Base-by-base conservation (phyloP, 305 asterid genomes). In the Striga hermonthica region DNA sequence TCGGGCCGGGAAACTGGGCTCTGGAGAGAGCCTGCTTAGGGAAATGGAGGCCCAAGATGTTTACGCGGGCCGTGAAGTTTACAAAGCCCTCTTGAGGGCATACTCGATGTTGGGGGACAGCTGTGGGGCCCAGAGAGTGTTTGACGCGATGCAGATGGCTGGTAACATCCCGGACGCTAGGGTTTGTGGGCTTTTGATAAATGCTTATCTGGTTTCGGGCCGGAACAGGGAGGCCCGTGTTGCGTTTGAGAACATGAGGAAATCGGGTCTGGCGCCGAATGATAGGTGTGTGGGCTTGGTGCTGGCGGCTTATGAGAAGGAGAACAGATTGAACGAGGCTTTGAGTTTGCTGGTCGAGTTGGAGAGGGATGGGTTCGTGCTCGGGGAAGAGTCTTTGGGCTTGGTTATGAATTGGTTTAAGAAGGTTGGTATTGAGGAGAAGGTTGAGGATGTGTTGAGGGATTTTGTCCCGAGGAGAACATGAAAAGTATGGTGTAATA, bases 31-130 rank as follows among this genome's bases (percentile, higher is more conserved):
- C 11, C 45, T 87, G 76, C 74, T 92, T 3, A 72, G 45, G 68
- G 98, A 87, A 81, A 86, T 86, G 93, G 94, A 86, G 64, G 82
- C 78, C 22, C 82, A 71, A 77, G 90, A 87, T 53, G 68, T 76
- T 15, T 80, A 82, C 43, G 97, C 97, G 0, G 91, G 84, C 16
- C 81, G 84, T 67, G 98, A 92, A 84, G 93, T 92, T 44, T 89
- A 86, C 57, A 92, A 92, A 67, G 97, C 98, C 1, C 65, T 92
- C 9, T 72, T 92, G 56, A 78, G 97, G 80, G 81, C 89, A 4
- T 88, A 87, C 74, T 92, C 98, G 3, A 86, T 86, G 91, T 45
- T 35, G 7, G 95, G 98, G 1, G 87, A 89, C 62, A 72, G 82
- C 66, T 28, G 38, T 70, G 93, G 95, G 59, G 91, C 98, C 49